phyloP scores from a whole-genome alignment of 371 early-diverging fungal genomes.

The Mucor mucedo region DNA sequence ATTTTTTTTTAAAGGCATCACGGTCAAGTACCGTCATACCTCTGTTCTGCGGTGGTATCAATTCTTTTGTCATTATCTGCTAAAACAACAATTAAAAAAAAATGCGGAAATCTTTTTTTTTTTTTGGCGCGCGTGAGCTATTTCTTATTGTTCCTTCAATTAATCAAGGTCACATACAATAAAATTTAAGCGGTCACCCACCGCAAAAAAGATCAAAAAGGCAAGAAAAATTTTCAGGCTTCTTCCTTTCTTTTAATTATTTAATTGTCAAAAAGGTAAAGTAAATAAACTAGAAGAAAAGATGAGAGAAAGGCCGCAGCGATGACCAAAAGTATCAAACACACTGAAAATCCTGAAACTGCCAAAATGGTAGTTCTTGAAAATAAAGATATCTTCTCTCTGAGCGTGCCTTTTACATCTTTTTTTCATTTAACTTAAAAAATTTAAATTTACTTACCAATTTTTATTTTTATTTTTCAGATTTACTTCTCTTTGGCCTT shows the following conservation, averaged over 20 bases:
- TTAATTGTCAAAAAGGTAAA: constrained; percentile 6
- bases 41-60: constrained; percentile 49
- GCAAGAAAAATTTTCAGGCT: neutral
- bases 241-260: neutral
- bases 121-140: too few relatives aligned
- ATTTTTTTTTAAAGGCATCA: constrained; percentile 60
- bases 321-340: constrained; percentile 31
- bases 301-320: constrained; percentile 4
- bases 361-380: constrained; percentile 18
- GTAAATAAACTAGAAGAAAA: constrained; percentile 4
- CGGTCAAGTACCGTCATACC: constrained; percentile 63
- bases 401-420: constrained; percentile 11
- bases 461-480: neutral
- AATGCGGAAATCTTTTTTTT: neutral
- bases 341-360: constrained; percentile 33
- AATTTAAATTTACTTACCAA: neutral
- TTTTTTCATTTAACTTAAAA: neutral
- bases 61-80: neutral
- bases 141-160: neutral
- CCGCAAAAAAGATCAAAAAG: constrained; percentile 1
- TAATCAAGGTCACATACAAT: neutral
- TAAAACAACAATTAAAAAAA: neutral
- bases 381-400: constrained; percentile 28
- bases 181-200: constrained; percentile 12
- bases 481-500: neutral